Evolutionary conservation across 2,329 filamentous ascomycete species (phyloP).

Genomic region (Zalaria obscura): DNA sequence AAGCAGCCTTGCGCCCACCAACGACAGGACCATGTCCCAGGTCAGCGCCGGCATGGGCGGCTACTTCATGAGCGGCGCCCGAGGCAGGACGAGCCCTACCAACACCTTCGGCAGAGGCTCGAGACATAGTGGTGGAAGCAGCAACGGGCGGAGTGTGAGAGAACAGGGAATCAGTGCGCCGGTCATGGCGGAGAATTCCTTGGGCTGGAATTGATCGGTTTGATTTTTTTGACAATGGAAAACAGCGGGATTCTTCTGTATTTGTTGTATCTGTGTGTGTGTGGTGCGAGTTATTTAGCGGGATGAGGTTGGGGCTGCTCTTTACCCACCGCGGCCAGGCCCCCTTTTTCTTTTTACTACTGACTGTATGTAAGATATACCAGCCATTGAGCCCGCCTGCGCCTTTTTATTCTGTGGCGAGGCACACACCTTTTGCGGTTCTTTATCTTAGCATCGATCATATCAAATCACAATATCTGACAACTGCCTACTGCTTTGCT

Average conservation of each 20-base stretch:
- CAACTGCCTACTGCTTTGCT: no score
- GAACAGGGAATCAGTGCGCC: conserved; percentile 73
- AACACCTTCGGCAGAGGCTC: conserved; percentile 23
- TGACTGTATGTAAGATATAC: background rate
- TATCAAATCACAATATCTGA: no score
- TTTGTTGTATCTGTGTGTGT: background rate
- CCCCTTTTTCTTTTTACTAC: background rate
- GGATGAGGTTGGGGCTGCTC: no score
- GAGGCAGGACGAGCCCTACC: conserved; percentile 23
- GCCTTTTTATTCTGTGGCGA: no score
- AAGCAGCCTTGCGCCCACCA: conserved; percentile 65
- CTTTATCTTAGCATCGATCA: no score
- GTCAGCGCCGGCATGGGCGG: conserved; percentile 25
- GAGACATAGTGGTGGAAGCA: conserved; percentile 22
- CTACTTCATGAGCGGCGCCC: conserved; percentile 55
- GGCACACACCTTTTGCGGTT: no score
- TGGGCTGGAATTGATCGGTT: conserved; percentile 71
- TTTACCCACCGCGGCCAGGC: no score
- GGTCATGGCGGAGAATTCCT: conserved; percentile 83
- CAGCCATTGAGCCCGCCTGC: background rate
- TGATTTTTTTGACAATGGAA: background rate
- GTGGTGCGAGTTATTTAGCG: no score
- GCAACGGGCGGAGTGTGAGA: conserved; percentile 40
- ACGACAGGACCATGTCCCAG: conserved; percentile 40
- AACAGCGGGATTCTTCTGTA: background rate